Base-by-base conservation (phyloP, 2,329 filamentous ascomycete species). In the Pseudogymnoascus sp. region DNA sequence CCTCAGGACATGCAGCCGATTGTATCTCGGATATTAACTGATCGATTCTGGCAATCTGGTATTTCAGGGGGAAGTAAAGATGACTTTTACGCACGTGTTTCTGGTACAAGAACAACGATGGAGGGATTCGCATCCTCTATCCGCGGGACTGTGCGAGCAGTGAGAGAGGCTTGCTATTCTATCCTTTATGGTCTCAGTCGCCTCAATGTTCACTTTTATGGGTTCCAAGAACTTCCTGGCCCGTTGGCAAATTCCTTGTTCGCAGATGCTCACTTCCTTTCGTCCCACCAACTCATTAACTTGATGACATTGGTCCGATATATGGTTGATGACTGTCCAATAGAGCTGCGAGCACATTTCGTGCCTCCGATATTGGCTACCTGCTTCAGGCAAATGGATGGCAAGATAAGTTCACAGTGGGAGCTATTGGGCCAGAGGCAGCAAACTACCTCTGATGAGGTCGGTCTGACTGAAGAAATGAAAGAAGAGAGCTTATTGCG, bases 11-110 rank as follows among this genome's bases (percentile, higher is more conserved):
- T 95, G 78, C 85, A 85, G 61, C 76, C 80, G 4, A 83, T 95
- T 58, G 88, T 97, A 37, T 82, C 84, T 41, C 83, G 89, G 19
- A 90, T 97, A 18, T 76, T 99, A 19, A 95, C 91, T 12, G 94
- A 99, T 73, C 82, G 94, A 21, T 99, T 99, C 72, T 99, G 94
- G 94, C 94, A 99, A 76, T 90, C 92, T 5, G 94, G 94, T 8
- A 99, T 99, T 57, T 97, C 94, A 0, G 89, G 87, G 63, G 94
- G 95, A 23, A 97, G 90, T 67, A 91, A 94, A 71, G 94, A 97
- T 63, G 92, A 97, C 61, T 99, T 99, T 71, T 97, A 96, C 72
- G 89, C 90, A 30, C 84, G 90, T 38, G 92, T 99, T 2, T 84
- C 90, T 60, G 88, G 90, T 30, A 96, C 94, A 60, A 95, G 91